A percentile compares a stretch with the other conserved stretches of the same genome.
Evolutionary conservation across 2,329 filamentous ascomycete species (phyloP).

Genomic region (Fusarium irregulare): DNA sequence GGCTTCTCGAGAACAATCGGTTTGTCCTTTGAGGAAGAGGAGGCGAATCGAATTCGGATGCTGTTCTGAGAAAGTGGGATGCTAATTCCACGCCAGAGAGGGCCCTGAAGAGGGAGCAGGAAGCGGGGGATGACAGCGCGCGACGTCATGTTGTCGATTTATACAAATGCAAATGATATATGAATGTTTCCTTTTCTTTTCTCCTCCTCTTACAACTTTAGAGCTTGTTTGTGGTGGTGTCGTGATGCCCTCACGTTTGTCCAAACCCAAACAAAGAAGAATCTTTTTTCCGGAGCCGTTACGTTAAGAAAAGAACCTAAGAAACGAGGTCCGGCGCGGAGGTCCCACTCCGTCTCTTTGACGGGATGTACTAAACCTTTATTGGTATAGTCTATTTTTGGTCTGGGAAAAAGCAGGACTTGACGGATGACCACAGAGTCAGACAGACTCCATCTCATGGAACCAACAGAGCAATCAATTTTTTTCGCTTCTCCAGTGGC

Average conservation of each 20-base stretch:
- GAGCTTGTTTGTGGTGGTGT: slow-evolving; percentile 27
- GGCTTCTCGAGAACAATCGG: slow-evolving; percentile 85
- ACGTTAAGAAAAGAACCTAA: slow-evolving; percentile 1
- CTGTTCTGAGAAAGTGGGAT: slow-evolving; percentile 51
- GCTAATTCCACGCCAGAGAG: slow-evolving; percentile 63
- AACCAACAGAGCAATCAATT: not conserved
- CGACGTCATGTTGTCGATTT: slow-evolving; percentile 54
- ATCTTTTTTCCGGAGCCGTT: slow-evolving; percentile 43
- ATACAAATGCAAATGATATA: not conserved
- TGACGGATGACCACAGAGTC: not conserved
- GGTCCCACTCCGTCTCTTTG: slow-evolving; percentile 35
- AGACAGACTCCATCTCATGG: not conserved
- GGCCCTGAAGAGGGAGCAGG: slow-evolving; percentile 71
- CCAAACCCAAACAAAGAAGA: slow-evolving; percentile 28
- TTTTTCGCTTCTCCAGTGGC: not conserved
- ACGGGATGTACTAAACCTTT: slow-evolving; percentile 8
- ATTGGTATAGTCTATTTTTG: not conserved
- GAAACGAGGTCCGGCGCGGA: slow-evolving; percentile 20
- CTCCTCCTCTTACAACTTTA: slow-evolving; percentile 10
- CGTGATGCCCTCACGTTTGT: slow-evolving; percentile 36
- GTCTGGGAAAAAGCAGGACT: slow-evolving; percentile 9
- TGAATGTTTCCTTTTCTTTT: not conserved
- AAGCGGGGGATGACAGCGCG: slow-evolving; percentile 72
- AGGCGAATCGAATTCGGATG: slow-evolving; percentile 52
- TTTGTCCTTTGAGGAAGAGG: slow-evolving; percentile 56